Conservation (phyloP, 1,139 yeast species). For the Kodamaea anthophila region DNA sequence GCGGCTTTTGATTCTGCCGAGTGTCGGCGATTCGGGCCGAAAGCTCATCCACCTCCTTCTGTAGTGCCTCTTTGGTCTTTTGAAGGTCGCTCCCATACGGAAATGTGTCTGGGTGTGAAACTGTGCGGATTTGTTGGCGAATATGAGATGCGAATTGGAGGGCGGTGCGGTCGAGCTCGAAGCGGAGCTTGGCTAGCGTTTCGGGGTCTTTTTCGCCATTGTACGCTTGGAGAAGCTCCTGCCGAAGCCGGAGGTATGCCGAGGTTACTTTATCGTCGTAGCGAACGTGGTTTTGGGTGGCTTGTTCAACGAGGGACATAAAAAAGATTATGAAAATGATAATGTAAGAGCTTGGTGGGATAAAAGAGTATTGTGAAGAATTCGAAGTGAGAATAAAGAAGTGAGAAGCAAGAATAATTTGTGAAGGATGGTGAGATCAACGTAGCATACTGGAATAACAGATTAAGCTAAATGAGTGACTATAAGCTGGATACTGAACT, state of each 20-base stretch:
- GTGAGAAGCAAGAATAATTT: too few species aligned
- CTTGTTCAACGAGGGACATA: slow-evolving; percentile 29
- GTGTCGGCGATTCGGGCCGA: slow-evolving; percentile 22
- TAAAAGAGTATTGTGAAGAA: too few species aligned
- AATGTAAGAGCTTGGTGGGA: too few species aligned
- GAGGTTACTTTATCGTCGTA: slow-evolving; percentile 29
- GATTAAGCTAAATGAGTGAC: too few species aligned
- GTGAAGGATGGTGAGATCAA: too few species aligned
- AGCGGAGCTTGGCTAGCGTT: slow-evolving; percentile 16
- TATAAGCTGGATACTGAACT: too few species aligned
- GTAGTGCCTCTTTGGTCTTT: slow-evolving; percentile 17
- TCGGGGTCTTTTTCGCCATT: slow-evolving; percentile 10
- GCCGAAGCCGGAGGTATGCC: slow-evolving; percentile 31
- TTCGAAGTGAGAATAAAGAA: too few species aligned
- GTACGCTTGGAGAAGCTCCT: slow-evolving; percentile 24
- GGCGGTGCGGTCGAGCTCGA: slow-evolving; percentile 24
- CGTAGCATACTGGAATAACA: too few species aligned
- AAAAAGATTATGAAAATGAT: too few species aligned
- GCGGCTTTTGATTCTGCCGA: slow-evolving; percentile 29
- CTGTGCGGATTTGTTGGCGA: slow-evolving; percentile 15
- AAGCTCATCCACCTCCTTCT: slow-evolving; percentile 14
- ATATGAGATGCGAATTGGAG: slow-evolving; percentile 24
- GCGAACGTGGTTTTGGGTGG: slow-evolving; percentile 25
- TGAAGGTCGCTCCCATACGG: slow-evolving; percentile 18
- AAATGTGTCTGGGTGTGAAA: slow-evolving; percentile 15